Base-by-base conservation (phyloP, 768 basidiomycete species). In the Terana coerulea region DNA sequence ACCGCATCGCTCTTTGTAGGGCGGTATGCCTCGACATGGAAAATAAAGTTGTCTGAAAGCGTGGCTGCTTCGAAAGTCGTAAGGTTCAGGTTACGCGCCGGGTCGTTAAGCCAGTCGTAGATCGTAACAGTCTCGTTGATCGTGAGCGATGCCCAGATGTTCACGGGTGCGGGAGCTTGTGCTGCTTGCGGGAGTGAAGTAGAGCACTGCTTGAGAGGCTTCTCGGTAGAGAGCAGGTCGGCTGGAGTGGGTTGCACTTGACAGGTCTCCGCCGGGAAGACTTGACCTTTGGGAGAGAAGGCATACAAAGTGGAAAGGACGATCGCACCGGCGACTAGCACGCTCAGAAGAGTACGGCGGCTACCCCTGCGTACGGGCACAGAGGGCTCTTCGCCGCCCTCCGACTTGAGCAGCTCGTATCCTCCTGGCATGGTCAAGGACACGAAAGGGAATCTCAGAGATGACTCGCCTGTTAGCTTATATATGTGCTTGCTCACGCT, bases 81-180 rank as follows among this genome's bases (percentile, higher is more conserved):
- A 15, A 84, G 68, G 60, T 83, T 84, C 3, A 83, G 69, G 5
- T 56, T 57, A 44, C 64, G 69, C 40, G 67, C 69, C 2, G 74
- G 69, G 2, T 67, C 60, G 35, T 64, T 64, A 6, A 84, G 69
- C 78, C 80, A 84, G 10, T 60, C 52, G 24, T 72, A 62, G 51
- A 83, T 68, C 22, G 69, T 55, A 14, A 67, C 59, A 4, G 74
- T 74, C 52, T 83, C 79, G 2, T 61, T 35, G 25, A 76, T 49
- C 3, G 72, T 67, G 43, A 84, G 70, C 12, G 78, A 74, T 5
- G 74, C 68, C 80, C 81, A 84, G 12, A 75, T 67, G 55, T 84
- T 82, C 34, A 65, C 50, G 3, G 70, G 69, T 2, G 69, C 71
- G 9, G 78, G 77, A 3, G 74, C 70, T 0, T 55, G 58, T 0